Base-by-base conservation (phyloP, 2,329 filamentous ascomycete genomes). In the Paracamarosporium sp. region DNA sequence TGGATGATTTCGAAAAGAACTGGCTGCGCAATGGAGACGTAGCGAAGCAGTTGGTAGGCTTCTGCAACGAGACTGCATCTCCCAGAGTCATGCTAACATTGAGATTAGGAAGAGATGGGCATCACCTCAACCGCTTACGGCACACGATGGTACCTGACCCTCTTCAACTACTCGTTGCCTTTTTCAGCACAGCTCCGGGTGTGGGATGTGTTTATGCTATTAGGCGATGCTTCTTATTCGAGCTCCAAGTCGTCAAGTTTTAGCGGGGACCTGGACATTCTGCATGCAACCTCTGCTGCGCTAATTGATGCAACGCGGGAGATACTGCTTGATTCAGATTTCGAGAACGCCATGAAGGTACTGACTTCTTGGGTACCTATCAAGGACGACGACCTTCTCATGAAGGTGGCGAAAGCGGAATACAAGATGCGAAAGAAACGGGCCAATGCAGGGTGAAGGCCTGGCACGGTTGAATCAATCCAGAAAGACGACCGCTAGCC, bases 281-380 rank as follows among this genome's bases (percentile, higher is more conserved):
- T 99, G 50, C 95, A 99, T 76, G 94, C 95, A 11, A 90, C 93
- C 5, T 91, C 90, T 60, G 91, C 93, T 3, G 94, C 95, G 1
- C 83, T 99, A 27, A 93, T 98, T 46, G 92, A 97, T 74, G 93
- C 92, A 17, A 91, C 95, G 64, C 85, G 92, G 35, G 92, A 97
- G 61, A 92, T 96, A 50, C 83, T 99, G 30, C 82, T 97, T 5
- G 93, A 96, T 69, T 92, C 91, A 17, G 95, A 99, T 74, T 99
- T 98, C 76, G 95, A 99, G 76, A 96, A 96, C 70, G 91, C 91
- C 45, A 99, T 99, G 95, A 98, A 97, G 80, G 90, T 93, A 7
- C 82, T 99, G 61, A 98, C 95, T 28, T 93, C 90, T 55, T 97
- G 92, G 88, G 90, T 98, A 43, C 93, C 94, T 20, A 90, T 99